Base-by-base conservation (phyloP, 306 rosid species). In the Fragaria vesca region DNA sequence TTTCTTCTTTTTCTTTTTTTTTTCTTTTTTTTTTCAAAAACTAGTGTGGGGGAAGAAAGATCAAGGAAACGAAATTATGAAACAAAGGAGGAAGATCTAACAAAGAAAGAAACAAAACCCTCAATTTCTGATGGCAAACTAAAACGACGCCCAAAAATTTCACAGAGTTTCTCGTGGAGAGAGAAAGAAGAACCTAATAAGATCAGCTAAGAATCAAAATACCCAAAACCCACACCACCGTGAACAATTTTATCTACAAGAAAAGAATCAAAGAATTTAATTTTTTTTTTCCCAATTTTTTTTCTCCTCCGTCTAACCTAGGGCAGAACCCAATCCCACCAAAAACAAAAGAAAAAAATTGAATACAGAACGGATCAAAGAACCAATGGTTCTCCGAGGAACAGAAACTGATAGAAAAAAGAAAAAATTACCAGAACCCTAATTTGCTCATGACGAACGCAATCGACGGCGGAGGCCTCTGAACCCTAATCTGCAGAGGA, bases 61-160 rank as follows among this genome's bases (percentile, higher is more conserved):
- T 21, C 8, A 46, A 45, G 12, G 17, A 40, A 26, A 54, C 28
- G 55, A 68, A 10, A 7, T 26, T 1, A 54, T 36, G 40, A 71
- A 51, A 54, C 10, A 55, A 43, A 76, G 73, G 12, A 24, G 66
- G 72, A 57, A 67, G 88, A 91, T 88, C 97, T 60, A 24, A 81
- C 91, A 89, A 50, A 50, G 52, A 48, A 48, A 15, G 4, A 50
- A 84, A 84, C 78, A 82, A 81, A 91, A 89, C 96, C 97, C 98
- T 89, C 98, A 81, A 91, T 89, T 93, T 90, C 80, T 80, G 98
- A 88, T 88, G 81, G 80, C 97, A 91, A 90, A 91, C 97, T 90
- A 93, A 93, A 93, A 93, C 91, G 83, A 88, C 86, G 97, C 97
- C 97, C 98, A 91, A 90, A 90, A 91, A 87, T 82, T 85, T 90